Conservation (phyloP, 805 yeast species). For the Kodamaea kakaduensis region DNA sequence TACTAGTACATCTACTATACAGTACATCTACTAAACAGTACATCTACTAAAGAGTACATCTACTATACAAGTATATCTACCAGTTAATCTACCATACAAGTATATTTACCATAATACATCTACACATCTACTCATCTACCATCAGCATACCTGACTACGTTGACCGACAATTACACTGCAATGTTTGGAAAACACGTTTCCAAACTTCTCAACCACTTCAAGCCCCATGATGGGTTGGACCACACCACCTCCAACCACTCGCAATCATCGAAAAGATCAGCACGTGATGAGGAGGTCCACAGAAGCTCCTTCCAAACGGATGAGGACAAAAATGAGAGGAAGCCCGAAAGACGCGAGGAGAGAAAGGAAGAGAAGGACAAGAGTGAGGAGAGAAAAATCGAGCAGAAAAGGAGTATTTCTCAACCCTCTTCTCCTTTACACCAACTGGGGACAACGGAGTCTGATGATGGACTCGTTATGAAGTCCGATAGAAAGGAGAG, state of each 20-base stretch:
- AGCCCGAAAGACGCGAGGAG: not conserved
- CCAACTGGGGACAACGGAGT: too few species aligned
- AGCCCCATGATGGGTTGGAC: constrained; percentile 22
- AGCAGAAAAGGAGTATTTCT: too few species aligned
- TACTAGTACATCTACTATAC: too few species aligned
- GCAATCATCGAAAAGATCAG: too few species aligned
- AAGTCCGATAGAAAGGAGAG: too few species aligned
- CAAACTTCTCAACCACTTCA: constrained; percentile 38
- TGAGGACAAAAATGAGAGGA: not conserved
- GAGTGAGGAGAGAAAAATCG: constrained; percentile 19
- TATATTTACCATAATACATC: not conserved
- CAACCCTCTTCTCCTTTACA: too few species aligned
- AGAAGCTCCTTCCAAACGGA: not conserved
- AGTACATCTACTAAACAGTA: too few species aligned
- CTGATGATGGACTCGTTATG: too few species aligned
- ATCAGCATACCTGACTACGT: too few species aligned
- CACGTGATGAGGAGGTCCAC: too few species aligned
- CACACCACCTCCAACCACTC: constrained; percentile 33
- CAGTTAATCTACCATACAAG: not conserved
- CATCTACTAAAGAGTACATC: too few species aligned
- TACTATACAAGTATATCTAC: too few species aligned
- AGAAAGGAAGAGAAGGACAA: not conserved
- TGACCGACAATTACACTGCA: not conserved
- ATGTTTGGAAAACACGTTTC: constrained; percentile 45
- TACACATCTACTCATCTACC: not conserved